Base-by-base conservation (phyloP, 495 filamentous ascomycete species). In the Aspergillus carlsbadensis region DNA sequence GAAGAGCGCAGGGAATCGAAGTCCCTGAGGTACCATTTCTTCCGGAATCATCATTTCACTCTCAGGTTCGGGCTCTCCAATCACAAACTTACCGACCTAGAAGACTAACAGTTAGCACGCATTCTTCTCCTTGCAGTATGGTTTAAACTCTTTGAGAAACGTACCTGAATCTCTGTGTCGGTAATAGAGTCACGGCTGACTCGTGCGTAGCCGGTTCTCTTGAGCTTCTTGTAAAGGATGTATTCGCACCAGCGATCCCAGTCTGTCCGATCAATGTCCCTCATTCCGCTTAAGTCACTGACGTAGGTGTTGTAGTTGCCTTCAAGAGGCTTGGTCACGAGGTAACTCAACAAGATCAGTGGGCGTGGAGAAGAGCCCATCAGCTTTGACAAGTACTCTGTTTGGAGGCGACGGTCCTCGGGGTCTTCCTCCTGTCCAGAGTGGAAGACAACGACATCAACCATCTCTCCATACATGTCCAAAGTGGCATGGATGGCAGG, bases 201-300 rank as follows among this genome's bases (percentile, higher is more conserved):
- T 60, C 94, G 80, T 13, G 94, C 94, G 68, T 98, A 98, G 7
- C 91, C 95, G 3, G 87, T 87, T 59, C 92, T 79, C 69, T 86
- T 88, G 48, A 99, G 70, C 10, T 86, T 87, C 77, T 97, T 96
- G 78, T 89, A 99, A 48, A 99, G 78, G 59, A 99, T 94, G 66
- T 99, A 99, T 77, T 99, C 94, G 75, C 95, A 99, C 95, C 95
- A 99, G 54, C 95, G 77, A 72, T 98, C 94, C 91, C 91, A 96
- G 66, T 99, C 95, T 13, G 78, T 87, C 8, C 85, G 82, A 62
- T 99, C 95, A 49, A 99, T 94, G 65, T 99, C 95, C 61, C 88
- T 85, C 95, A 99, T 99, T 18, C 90, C 88, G 54, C 88, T 93
- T 43, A 76, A 66, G 20, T 93, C 84, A 42, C 90, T 88, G 24